A percentile compares a stretch with the other conserved stretches of the same genome.
These are phyloP conservation scores for Polyporus tsugae DNA, from an alignment of 1,284 basidiomycete species.

Conservation along the genomic window DNA sequence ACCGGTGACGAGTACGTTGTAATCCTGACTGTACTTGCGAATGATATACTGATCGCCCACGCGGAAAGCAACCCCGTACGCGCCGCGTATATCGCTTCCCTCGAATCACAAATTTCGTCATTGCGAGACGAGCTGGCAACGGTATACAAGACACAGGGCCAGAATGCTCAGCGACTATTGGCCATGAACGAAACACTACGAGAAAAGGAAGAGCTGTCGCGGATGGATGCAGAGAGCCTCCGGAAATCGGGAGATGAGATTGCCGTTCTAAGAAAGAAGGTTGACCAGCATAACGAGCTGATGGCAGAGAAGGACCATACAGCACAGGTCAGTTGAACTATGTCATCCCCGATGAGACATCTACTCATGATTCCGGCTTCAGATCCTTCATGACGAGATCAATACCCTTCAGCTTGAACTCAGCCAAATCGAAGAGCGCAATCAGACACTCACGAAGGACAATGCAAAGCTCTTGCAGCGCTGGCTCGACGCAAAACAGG, in stretches of 20 bases:
- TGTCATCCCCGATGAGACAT: not conserved
- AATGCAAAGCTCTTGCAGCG: slow-evolving; percentile 95
- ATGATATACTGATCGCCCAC: slow-evolving; percentile 12
- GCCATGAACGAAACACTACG: slow-evolving; percentile 94
- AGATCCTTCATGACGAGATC: slow-evolving; percentile 96
- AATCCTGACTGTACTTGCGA: slow-evolving; percentile 18
- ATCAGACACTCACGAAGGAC: slow-evolving; percentile 86
- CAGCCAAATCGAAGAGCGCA: slow-evolving; percentile 87
- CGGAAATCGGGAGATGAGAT: slow-evolving; percentile 80
- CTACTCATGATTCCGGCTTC: not conserved
- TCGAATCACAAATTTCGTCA: slow-evolving; percentile 92
- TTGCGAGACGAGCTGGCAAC: slow-evolving; percentile 91
- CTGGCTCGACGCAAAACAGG: slow-evolving; percentile 95
- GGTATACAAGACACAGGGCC: slow-evolving; percentile 95
- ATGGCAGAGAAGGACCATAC: slow-evolving; percentile 91
- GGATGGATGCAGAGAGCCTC: slow-evolving; percentile 81
- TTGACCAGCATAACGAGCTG: slow-evolving; percentile 86
- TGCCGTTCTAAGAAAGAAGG: slow-evolving; percentile 72
- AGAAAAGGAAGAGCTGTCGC: slow-evolving; percentile 86
- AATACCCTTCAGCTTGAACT: slow-evolving; percentile 91
- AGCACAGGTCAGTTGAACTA: slow-evolving; percentile 69
- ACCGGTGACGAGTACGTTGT: slow-evolving; percentile 74
- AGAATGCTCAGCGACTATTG: slow-evolving; percentile 92
- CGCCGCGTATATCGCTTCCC: slow-evolving; percentile 86
- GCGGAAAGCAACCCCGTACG: slow-evolving; percentile 73